Conservation (phyloP, 331 rosid species). For the Prunus yedoensis region DNA sequence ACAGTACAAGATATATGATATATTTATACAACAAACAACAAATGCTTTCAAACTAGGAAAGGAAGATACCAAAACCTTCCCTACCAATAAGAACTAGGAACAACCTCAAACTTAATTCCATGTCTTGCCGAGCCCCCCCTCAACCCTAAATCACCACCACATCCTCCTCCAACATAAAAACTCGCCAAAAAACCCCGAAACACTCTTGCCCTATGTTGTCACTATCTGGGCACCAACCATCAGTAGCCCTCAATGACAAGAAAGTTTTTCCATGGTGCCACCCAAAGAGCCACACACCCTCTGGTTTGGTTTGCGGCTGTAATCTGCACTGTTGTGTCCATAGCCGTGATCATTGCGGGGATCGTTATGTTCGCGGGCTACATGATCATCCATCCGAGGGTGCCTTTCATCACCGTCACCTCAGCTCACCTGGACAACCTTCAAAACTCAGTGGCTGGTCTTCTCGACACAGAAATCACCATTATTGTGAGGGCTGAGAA, state of each 20-base stretch:
- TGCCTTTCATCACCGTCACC: conserved; percentile 51
- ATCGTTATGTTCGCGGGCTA: conserved; percentile 55
- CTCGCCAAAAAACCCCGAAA: conserved; percentile 18
- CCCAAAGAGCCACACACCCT: conserved; percentile 39
- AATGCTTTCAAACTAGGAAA: conserved; percentile 66
- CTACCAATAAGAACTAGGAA: conserved; percentile 47
- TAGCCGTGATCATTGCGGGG: conserved; percentile 54
- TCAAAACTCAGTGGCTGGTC: conserved; percentile 43
- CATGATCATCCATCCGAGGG: conserved; percentile 70
- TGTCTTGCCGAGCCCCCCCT: not conserved
- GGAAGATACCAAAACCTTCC: conserved; percentile 94
- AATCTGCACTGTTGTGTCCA: conserved; percentile 57
- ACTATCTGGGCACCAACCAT: not conserved
- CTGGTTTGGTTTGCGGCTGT: conserved; percentile 68
- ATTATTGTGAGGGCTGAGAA: conserved; percentile 55
- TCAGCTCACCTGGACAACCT: conserved; percentile 52
- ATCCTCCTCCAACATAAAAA: conserved; percentile 27
- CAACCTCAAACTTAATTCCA: conserved; percentile 19
- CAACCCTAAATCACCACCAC: not conserved
- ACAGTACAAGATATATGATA: not conserved
- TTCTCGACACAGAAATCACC: conserved; percentile 48
- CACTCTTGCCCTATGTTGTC: conserved; percentile 21
- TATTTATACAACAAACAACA: not conserved
- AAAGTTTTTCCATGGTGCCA: not conserved
- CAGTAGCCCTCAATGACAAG: conserved; percentile 14